Base-by-base conservation (phyloP, 2,329 filamentous ascomycete genomes). In the Beauveria caledonica region DNA sequence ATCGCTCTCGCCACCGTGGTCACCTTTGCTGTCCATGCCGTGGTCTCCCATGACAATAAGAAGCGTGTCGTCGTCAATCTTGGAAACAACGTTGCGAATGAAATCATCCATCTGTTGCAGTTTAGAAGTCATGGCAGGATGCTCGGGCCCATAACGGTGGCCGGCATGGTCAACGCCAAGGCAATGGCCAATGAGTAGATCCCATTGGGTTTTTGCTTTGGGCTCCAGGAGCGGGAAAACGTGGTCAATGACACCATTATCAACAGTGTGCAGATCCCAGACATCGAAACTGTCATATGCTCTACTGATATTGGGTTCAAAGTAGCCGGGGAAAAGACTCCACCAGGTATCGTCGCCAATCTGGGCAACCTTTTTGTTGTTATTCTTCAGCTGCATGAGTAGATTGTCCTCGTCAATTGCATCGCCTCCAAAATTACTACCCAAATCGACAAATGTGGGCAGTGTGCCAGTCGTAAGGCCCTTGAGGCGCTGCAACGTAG, bases 341-440 rank as follows among this genome's bases (percentile, higher is more conserved):
- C 92, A 89, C 94, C 94, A 99, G 5, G 94, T 99, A 74, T 99
- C 93, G 72, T 99, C 94, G n/a, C 94, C 94, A 42, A 99, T 78
- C 69, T 99, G 95, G 6, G 92, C 94, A 66, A 99, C 84, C 64
- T 83, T 89, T 78, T 91, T 76, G 73, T 83, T 69, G 75, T 85
- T 74, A 76, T 88, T 70, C 73, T 79, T 71, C 77, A 89, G 71
- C 73, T 96, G 73, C 80, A 86, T 76, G 76, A 89, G 69, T 75
- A 87, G 66, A 77, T 95, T 78, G 71, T 99, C 94, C 77, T 99
- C 94, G 61, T 97, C 92, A 66, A 99, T 97, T 6, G 90, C 90
- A 3, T 89, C 96, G 2, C 94, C 94, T 0, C 91, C 92, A 73
- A 99, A 99, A 74, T 93, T 99, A 64, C 90, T 96, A 0, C 94